Base-by-base conservation (phyloP, 2,329 filamentous ascomycete genomes). In the Penicillium paneum region DNA sequence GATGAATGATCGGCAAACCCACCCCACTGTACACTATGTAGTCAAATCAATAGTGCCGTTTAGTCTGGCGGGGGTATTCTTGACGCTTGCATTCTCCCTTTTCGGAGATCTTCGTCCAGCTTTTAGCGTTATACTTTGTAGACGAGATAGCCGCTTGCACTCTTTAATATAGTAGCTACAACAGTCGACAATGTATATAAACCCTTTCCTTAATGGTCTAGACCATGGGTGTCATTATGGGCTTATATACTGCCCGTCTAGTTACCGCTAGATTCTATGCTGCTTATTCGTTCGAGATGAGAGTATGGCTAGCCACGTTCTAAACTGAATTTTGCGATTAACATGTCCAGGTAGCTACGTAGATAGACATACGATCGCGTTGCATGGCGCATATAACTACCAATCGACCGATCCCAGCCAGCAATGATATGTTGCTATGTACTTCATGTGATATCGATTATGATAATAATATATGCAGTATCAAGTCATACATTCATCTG, bases 11-110 rank as follows among this genome's bases (percentile, higher is more conserved):
- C 59, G 54, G 42, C 59, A 39, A 47, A 51, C 58, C 61, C 60
- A 59, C 60, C 41, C 53, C 54, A 38, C 58, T 17, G 39, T 49
- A 34, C 28, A 19, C 31, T 32, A 8, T 31, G 26, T 53, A 54
- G 46, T 28, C 29, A 47, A 54, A 47, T 61, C 61, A 63, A 63
- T 62, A 62, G 61, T 41, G 44, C 28, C 52, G 41, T 34, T 43
- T 57, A 52, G 48, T n/a, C 41, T 53, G 31, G 19, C 40, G 42
- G 43, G 52, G 17, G 29, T 19, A 44, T 49, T 11, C 44, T 41
- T 50, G 47, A 51, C 15, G 52, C 17, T 34, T 51, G 39, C 24
- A 11, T 34, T 35, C 44, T 43, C 17, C 10, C 29, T 54, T 31
- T 28, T 58, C 54, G 45, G 50, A 49, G 55, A 55, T 56, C 32